These are phyloP conservation scores for Tulasnella sp. DNA, from an alignment of 768 basidiomycete genomes.

Conservation along the genomic window DNA sequence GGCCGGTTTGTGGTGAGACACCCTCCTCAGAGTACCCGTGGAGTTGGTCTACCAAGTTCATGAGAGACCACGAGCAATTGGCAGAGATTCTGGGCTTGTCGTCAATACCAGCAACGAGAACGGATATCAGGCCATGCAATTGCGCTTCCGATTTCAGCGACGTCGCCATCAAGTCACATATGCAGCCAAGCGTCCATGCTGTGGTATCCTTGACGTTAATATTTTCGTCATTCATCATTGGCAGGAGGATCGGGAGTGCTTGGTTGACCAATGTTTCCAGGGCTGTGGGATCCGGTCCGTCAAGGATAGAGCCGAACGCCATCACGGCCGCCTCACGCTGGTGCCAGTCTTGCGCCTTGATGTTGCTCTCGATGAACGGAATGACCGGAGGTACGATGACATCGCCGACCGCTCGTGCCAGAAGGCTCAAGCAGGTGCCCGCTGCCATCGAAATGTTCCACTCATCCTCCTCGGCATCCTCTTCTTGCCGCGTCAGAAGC, in stretches of 20 bases:
- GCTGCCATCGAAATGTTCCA: constrained; percentile 99
- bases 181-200: constrained; percentile 94
- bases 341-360: constrained; percentile 88
- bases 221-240: constrained; percentile 86
- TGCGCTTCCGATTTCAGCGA: constrained; percentile 86
- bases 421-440: constrained; percentile 77
- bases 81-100: constrained; percentile 78
- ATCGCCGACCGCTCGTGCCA: constrained; percentile 86
- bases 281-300: constrained; percentile 83
- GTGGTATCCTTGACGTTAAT: constrained; percentile 90
- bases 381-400: constrained; percentile 85
- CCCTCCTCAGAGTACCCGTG: constrained; percentile 55
- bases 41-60: constrained; percentile 90
- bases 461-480: constrained; percentile 96
- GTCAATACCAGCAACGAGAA: constrained; percentile 68
- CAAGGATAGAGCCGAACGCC: constrained; percentile 96
- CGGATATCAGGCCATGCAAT: constrained; percentile 69
- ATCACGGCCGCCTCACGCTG: constrained; percentile 94
- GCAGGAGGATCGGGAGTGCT: constrained; percentile 85
- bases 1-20: constrained; percentile 44
- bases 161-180: constrained; percentile 79
- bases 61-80: constrained; percentile 93
- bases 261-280: constrained; percentile 87
- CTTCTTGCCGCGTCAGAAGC: constrained; percentile 85
- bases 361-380: constrained; percentile 95